Conservation (phyloP, 2,329 filamentous ascomycete genomes). For the Alternaria triticina region DNA sequence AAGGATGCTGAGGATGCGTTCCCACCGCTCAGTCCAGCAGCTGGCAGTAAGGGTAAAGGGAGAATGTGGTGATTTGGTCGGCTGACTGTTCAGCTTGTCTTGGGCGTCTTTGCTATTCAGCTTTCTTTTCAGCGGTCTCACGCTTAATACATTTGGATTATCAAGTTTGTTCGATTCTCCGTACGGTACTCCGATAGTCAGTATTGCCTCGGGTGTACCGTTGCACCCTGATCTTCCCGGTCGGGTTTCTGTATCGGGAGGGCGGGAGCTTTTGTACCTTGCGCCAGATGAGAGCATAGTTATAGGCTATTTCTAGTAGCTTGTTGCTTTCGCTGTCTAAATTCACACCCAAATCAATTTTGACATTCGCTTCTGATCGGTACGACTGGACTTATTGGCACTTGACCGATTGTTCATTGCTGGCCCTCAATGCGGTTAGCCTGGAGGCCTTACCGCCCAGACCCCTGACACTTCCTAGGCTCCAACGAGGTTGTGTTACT, state of each 20-base stretch:
- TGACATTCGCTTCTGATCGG: neutral
- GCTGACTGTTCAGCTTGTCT: neutral
- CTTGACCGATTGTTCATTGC: neutral
- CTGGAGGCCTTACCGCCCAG: neutral
- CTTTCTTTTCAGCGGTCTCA: neutral
- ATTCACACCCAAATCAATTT: neutral
- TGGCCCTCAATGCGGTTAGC: neutral
- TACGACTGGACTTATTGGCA: slow-evolving; percentile 1
- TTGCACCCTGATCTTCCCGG: neutral
- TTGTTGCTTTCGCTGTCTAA: neutral
- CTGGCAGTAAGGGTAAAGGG: slow-evolving; percentile 37
- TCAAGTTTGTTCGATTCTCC: neutral
- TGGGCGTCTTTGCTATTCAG: neutral
- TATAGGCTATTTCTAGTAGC: neutral
- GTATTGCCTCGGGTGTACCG: neutral
- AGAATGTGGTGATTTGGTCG: slow-evolving; percentile 22
- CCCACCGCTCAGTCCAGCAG: slow-evolving; percentile 36
- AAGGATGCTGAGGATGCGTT: slow-evolving; percentile 38
- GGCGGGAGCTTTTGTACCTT: neutral
- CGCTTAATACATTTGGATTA: neutral
- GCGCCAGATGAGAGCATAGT: neutral
- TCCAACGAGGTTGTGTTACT: neutral
- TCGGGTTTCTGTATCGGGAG: neutral
- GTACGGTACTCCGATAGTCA: neutral
- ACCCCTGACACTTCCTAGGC: neutral